A percentile compares a stretch with the other conserved stretches of the same genome.
phyloP scores from a whole-genome alignment of 371 early-diverging fungal species.

The Mucor circinelloides region DNA sequence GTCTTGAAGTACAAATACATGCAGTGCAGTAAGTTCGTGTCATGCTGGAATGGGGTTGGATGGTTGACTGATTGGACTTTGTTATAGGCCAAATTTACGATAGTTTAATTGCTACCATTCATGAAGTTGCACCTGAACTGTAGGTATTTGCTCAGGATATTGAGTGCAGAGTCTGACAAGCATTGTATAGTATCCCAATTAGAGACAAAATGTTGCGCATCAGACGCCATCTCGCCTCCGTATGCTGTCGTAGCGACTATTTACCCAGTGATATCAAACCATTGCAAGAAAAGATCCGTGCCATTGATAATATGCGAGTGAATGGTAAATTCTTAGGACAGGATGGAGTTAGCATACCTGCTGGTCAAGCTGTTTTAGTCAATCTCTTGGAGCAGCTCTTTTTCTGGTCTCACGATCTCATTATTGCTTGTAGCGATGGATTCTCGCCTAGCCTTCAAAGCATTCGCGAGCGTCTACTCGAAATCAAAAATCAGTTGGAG shows the following conservation, averaged over 20 bases:
- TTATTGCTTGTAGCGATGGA: slow-evolving; percentile 62
- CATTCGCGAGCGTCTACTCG: slow-evolving; percentile 72
- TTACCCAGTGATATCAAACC: slow-evolving; percentile 44
- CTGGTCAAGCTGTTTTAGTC: slow-evolving; percentile 84
- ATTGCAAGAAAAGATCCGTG: slow-evolving; percentile 68
- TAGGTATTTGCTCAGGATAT: slow-evolving; percentile 13
- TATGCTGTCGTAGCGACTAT: slow-evolving; percentile 49
- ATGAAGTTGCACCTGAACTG: slow-evolving; percentile 48
- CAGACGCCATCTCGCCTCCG: slow-evolving; percentile 59
- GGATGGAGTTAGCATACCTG: slow-evolving; percentile 57
- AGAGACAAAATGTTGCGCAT: slow-evolving; percentile 67
- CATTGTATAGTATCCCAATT: slow-evolving; percentile 54
- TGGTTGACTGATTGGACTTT: background rate
- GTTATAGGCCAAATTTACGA: slow-evolving; percentile 34
- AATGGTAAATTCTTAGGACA: slow-evolving; percentile 72
- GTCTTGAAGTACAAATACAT: slow-evolving; percentile 36
- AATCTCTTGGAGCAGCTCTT: slow-evolving; percentile 77
- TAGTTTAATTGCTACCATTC: slow-evolving; percentile 37
- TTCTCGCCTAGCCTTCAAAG: slow-evolving; percentile 63
- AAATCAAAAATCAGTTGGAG: slow-evolving; percentile 74
- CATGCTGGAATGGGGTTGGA: background rate
- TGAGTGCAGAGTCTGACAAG: background rate
- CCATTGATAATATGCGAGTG: slow-evolving; percentile 66
- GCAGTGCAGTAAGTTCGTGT: slow-evolving; percentile 41
- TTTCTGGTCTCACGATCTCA: slow-evolving; percentile 74